Evolutionary conservation across 768 basidiomycete species (phyloP), one percentile per base, ranked within the genome.

Genomic region (Lactarius sp.): DNA sequence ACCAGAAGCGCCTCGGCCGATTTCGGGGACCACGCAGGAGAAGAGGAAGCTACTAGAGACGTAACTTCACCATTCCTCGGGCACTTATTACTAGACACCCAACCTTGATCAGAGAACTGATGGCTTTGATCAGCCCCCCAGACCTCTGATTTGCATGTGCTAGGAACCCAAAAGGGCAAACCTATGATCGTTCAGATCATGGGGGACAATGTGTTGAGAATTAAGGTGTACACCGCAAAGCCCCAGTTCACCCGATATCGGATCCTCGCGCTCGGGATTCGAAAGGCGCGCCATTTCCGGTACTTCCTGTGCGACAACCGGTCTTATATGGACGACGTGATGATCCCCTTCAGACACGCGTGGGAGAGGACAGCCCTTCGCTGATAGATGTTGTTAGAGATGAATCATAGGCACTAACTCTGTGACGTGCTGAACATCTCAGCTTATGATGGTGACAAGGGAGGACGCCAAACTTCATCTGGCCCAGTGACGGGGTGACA

Each of bases 81-180:
- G 42, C 22, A 41, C 47, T 36, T 22, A 37, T 50, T 18, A 14
- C 16, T 33, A 54, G 49, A 49, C 52, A 34, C 64, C 41, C 49
- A 59, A 55, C 57, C 46, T 47, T 57, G 64, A 65, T 65, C 64
- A 27, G 42, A 56, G 34, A 14, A 44, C 59, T 59, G 59, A 60
- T 54, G 49, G 22, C 52, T 50, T 39, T 64, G 58, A 59, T 59
- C 62, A 51, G 33, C 58, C 36, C 36, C 27, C 53, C 58, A 54
- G 47, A n/a, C 37, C 53, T 50, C 53, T 34, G 42, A 42, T 53
- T 56, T 37, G 20, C 58, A 61, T 42, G 47, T 47, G 59, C 16
- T n/a, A 42, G 27, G 47, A 46, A 52, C 36, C 57, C 52, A 59
- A 52, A 64, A 53, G 52, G 52, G 37, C 37, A 47, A 57, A 59